Base-by-base conservation (phyloP, 495 filamentous ascomycete genomes). In the Pyrenula massariospora region DNA sequence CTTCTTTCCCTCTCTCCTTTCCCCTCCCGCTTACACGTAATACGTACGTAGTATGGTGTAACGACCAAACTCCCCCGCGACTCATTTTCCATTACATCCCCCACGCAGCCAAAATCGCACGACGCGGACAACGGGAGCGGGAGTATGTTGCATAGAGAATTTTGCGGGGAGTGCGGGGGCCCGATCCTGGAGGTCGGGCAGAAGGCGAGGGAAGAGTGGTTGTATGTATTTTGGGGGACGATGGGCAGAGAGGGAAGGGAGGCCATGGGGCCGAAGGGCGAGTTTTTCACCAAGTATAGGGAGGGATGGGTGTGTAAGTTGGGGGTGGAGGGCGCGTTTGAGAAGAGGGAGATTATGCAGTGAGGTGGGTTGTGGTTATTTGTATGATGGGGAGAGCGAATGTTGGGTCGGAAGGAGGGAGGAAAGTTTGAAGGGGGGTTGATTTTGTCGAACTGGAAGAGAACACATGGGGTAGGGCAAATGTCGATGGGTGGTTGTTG, bases 261-360 rank as follows among this genome's bases (percentile, higher is more conserved):
- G 23, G 74, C 71, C 49, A 61, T 85, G 24, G 79, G 81, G 22
- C 83, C 84, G 0, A 86, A 84, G 66, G 84, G 81, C 0, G 84
- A 87, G 63, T 87, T 87, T 73, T 87, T 83, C 60, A 86, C 82
- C 63, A 77, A 70, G 56, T 55, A 68, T 21, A 62, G 82, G 52
- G 73, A 74, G 24, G 71, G 66, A 11, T 86, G 84, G 84, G 83
- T 86, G 81, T 83, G 81, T 0, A 77, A 82, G 63, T 66, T 85
- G 22, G 71, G 72, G 50, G 70, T 80, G 82, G 59, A 65, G 77
- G 79, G 68, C 31, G 59, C 81, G 2, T 85, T 85, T 60, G 80
- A 84, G 57, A 86, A 84, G 65, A 65, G 77, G 56, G 72, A 74
- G 59, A 73, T 85, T 51, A 77, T 81, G 58, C 8, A 42, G 8